Percentiles rank a stretch among this genome's conserved stretches.
Conservation (phyloP, 2,329 filamentous ascomycete genomes). For the Neurospora sp. region DNA sequence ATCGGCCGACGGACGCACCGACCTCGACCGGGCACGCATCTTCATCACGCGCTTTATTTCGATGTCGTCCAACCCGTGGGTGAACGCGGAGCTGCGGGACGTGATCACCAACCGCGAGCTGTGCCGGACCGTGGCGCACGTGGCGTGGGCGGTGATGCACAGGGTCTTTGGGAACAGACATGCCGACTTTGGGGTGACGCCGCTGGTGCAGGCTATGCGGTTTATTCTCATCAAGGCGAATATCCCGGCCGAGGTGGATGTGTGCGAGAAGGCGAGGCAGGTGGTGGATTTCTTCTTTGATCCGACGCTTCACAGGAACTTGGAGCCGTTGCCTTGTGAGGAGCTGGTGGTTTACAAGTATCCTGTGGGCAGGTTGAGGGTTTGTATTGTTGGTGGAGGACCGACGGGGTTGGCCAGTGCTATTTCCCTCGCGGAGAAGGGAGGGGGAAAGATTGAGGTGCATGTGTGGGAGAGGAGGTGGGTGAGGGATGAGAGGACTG, state of each 20-base stretch:
- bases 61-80: conserved; percentile 19
- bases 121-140: conserved; percentile 17
- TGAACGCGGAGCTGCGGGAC: conserved; percentile 17
- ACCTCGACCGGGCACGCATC: conserved; percentile 22
- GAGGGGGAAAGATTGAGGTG: conserved; percentile 21
- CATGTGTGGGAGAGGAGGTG: conserved; percentile 27
- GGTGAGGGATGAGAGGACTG: conserved; percentile 13
- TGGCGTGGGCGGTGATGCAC: conserved; percentile 21
- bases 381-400: conserved; percentile 24
- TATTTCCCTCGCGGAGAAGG: conserved; percentile 26
- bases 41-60: conserved; percentile 22
- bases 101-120: conserved; percentile 19
- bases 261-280: conserved; percentile 9
- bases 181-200: conserved; percentile 20
- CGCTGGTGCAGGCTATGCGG: conserved; percentile 24
- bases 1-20: conserved; percentile 11
- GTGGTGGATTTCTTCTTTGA: conserved; percentile 29
- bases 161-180: conserved; percentile 22
- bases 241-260: conserved; percentile 17
- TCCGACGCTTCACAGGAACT: conserved; percentile 21
- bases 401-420: conserved; percentile 24
- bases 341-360: conserved; percentile 20
- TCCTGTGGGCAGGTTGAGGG: conserved; percentile 19
- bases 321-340: conserved; percentile 15
- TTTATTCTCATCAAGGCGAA: conserved; percentile 25